Conservation (phyloP, 441 rosid species). For the Erodium texanum region DNA sequence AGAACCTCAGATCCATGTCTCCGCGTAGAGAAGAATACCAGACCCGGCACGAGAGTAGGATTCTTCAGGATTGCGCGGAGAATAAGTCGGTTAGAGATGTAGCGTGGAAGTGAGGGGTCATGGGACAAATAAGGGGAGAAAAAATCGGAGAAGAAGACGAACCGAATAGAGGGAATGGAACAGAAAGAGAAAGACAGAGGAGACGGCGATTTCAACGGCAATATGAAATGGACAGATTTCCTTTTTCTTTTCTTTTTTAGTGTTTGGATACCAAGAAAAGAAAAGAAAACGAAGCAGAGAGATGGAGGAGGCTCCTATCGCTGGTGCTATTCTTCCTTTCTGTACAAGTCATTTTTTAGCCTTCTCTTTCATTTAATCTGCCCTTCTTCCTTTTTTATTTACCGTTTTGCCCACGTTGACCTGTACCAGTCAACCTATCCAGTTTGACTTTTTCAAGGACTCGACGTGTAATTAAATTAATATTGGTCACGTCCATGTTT, state of each 20-base stretch:
- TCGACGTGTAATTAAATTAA: too few relatives aligned
- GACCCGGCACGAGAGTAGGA: background rate
- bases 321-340: background rate
- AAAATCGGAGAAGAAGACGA: too few relatives aligned
- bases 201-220: background rate
- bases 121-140: too few relatives aligned
- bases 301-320: background rate
- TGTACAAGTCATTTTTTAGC: background rate
- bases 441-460: too few relatives aligned
- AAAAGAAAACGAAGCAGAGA: background rate
- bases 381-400: too few relatives aligned
- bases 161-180: background rate
- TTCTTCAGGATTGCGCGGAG: background rate
- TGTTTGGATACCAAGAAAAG: too few relatives aligned
- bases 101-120: too few relatives aligned
- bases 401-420: background rate
- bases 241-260: background rate
- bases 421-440: too few relatives aligned
- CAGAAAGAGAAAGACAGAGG: background rate
- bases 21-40: too few relatives aligned
- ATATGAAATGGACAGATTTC: background rate
- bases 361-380: background rate
- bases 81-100: background rate
- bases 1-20: conserved; percentile 2
- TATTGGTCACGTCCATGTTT: too few relatives aligned